Conservation (phyloP, 2,329 filamentous ascomycete species). For the Colletotrichum eremochloae region DNA sequence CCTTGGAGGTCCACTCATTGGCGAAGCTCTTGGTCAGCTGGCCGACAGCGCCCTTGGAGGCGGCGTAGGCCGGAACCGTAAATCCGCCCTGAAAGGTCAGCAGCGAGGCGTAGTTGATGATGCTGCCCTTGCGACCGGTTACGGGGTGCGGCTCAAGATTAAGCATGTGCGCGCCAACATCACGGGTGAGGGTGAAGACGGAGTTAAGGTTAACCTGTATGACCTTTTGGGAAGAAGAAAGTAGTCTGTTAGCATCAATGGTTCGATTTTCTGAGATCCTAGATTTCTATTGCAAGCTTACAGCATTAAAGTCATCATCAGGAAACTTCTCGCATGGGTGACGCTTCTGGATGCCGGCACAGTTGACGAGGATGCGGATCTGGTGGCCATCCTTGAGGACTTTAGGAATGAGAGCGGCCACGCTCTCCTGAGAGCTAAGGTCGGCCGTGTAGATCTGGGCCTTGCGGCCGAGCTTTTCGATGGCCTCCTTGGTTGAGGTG, state of each 20-base stretch:
- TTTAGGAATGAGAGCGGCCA: slow-evolving; percentile 70
- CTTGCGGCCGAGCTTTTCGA: slow-evolving; percentile 76
- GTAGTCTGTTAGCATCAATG: neutral
- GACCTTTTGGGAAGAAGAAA: slow-evolving; percentile 60
- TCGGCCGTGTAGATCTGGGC: slow-evolving; percentile 78
- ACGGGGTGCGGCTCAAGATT: slow-evolving; percentile 60
- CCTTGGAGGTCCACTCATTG: slow-evolving; percentile 87
- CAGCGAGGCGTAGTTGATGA: slow-evolving; percentile 89
- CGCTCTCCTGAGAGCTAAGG: slow-evolving; percentile 71
- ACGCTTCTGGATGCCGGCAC: slow-evolving; percentile 86
- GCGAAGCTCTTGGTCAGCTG: slow-evolving; percentile 88
- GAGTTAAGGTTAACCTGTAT: slow-evolving; percentile 88
- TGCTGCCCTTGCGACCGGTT: slow-evolving; percentile 72
- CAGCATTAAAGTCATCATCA: slow-evolving; percentile 80
- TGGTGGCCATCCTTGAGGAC: slow-evolving; percentile 73
- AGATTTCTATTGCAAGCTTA: slow-evolving; percentile 46
- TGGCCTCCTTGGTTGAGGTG: slow-evolving; percentile 68
- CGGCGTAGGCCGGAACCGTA: slow-evolving; percentile 89
- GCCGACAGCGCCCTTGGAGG: slow-evolving; percentile 85
- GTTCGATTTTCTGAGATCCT: too few relatives aligned
- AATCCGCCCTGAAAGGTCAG: slow-evolving; percentile 89
- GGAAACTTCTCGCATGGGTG: slow-evolving; percentile 84
- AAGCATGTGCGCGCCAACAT: slow-evolving; percentile 85
- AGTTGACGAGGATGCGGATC: slow-evolving; percentile 86
- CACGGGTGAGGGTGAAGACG: slow-evolving; percentile 83